phyloP scores from a whole-genome alignment of 345 rosid genomes.

The Euphorbia lathyris region DNA sequence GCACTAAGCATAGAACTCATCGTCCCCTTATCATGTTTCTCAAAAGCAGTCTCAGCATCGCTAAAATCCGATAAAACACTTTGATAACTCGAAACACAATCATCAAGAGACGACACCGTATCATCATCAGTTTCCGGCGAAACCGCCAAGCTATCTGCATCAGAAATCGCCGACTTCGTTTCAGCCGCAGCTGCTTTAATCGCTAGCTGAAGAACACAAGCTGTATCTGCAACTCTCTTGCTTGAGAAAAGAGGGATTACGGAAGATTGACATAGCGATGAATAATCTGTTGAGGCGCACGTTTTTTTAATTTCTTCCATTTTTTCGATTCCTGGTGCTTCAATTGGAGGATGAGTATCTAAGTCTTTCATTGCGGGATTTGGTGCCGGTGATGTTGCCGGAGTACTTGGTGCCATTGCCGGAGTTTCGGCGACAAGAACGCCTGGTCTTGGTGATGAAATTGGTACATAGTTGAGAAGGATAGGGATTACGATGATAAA shows the following conservation, averaged over 20 bases:
- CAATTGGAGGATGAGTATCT: background rate
- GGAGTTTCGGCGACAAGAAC: background rate
- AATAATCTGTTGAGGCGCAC: slow-evolving; percentile 36
- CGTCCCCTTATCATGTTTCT: slow-evolving; percentile 34
- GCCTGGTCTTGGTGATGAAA: background rate
- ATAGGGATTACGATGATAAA: slow-evolving; percentile 10
- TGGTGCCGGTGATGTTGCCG: background rate
- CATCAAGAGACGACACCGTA: slow-evolving; percentile 12
- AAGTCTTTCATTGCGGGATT: background rate
- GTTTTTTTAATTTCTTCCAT: slow-evolving; percentile 22
- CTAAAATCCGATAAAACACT: slow-evolving; percentile 42
- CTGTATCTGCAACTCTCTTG: slow-evolving; percentile 24
- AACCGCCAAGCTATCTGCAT: background rate
- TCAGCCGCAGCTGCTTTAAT: slow-evolving; percentile 32
- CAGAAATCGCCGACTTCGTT: slow-evolving; percentile 16
- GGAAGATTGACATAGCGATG: slow-evolving; percentile 37
- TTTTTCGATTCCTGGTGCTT: background rate
- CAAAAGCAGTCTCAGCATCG: slow-evolving; percentile 39
- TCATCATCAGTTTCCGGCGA: background rate
- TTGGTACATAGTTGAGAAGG: slow-evolving; percentile 17
- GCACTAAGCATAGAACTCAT: slow-evolving; percentile 47
- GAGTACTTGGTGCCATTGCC: background rate
- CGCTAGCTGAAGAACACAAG: slow-evolving; percentile 29
- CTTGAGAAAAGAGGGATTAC: slow-evolving; percentile 27
- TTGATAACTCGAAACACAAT: slow-evolving; percentile 38